These are phyloP conservation scores for Talaromyces proteolyticus DNA, from an alignment of 495 filamentous ascomycete species.

Conservation along the genomic window DNA sequence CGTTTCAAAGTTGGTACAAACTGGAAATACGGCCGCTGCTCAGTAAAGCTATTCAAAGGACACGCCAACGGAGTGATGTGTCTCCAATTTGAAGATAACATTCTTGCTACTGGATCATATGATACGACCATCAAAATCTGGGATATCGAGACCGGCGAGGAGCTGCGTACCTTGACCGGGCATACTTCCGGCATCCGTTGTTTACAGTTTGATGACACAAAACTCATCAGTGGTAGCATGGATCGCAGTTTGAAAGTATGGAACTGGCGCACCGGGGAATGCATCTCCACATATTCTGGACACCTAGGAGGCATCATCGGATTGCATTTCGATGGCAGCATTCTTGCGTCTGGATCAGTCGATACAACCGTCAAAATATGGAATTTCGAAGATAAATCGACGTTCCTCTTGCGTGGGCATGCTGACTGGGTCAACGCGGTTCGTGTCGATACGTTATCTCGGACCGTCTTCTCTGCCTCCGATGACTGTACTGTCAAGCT, in stretches of 20 bases:
- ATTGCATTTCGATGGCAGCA: conserved; percentile 75
- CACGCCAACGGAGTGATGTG: conserved; percentile 96
- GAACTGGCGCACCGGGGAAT: conserved; percentile 94
- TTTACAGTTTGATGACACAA: conserved; percentile 88
- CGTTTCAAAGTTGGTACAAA: conserved; percentile 87
- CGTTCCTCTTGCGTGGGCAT: conserved; percentile 74
- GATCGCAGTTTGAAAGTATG: conserved; percentile 83
- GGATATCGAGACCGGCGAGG: conserved; percentile 84
- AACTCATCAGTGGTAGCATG: conserved; percentile 78
- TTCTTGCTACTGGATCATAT: conserved; percentile 91
- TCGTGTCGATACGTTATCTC: conserved; percentile 69
- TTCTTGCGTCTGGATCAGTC: conserved; percentile 81
- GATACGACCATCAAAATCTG: conserved; percentile 93
- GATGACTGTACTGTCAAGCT: conserved; percentile 88
- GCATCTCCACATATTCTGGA: conserved; percentile 69
- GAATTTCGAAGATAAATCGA: conserved; percentile 81
- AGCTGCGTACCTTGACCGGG: conserved; percentile 74
- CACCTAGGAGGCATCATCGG: conserved; percentile 78
- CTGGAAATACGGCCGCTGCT: conserved; percentile 91
- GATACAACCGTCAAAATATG: conserved; percentile 90
- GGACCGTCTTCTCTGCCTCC: conserved; percentile 85
- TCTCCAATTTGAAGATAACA: conserved; percentile 89
- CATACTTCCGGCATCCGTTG: conserved; percentile 79
- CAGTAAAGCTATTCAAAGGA: conserved; percentile 72
- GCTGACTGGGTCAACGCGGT: conserved; percentile 93